Percentiles rank a stretch among this genome's conserved stretches.
phyloP scores from a whole-genome alignment of 352 stramenopile genomes.

The Pythium sp. region DNA sequence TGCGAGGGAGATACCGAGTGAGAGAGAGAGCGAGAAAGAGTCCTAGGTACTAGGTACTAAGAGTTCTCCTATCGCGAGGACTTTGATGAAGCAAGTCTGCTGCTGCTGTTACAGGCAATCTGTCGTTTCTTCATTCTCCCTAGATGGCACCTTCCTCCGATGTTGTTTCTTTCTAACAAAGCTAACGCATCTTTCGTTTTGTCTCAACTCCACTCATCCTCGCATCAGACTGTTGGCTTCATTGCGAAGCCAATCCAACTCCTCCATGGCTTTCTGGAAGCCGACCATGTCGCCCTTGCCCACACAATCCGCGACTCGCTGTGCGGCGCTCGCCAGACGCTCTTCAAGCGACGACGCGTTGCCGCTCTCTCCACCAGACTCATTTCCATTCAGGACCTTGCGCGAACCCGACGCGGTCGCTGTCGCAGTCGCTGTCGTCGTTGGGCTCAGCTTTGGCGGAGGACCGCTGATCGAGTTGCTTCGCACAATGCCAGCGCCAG shows the following conservation, averaged over 20 bases:
- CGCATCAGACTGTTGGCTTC: slow-evolving; percentile 77
- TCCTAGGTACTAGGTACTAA: neutral
- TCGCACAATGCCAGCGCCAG: slow-evolving; percentile 56
- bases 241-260: slow-evolving; percentile 74
- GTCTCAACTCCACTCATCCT: slow-evolving; percentile 27
- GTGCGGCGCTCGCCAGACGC: slow-evolving; percentile 55
- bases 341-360: slow-evolving; percentile 42
- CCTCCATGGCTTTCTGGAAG: slow-evolving; percentile 80
- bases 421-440: neutral
- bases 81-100: neutral
- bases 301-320: slow-evolving; percentile 73
- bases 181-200: neutral
- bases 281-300: slow-evolving; percentile 76
- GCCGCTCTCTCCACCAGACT: slow-evolving; percentile 18
- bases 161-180: slow-evolving; percentile 6
- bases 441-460: slow-evolving; percentile 28
- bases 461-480: slow-evolving; percentile 32
- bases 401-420: slow-evolving; percentile 15
- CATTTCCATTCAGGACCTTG: slow-evolving; percentile 19
- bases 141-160: neutral
- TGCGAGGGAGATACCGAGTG: no score
- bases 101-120: neutral
- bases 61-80: neutral
- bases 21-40: neutral
- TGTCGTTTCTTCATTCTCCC: neutral